Conservation (phyloP, 164 flowering plant genomes). For the Nelumbo lutea region DNA sequence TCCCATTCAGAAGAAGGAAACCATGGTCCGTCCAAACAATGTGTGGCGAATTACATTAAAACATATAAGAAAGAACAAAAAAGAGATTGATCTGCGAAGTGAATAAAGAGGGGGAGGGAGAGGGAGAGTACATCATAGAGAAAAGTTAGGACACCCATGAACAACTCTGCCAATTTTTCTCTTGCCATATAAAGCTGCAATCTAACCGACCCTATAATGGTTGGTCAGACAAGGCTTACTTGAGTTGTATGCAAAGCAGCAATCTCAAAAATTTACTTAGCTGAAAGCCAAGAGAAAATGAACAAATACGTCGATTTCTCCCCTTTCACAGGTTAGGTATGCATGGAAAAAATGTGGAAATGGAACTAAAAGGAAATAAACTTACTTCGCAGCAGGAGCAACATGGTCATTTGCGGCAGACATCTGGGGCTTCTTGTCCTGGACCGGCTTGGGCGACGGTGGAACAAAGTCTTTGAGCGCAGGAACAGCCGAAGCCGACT, state of each 20-base stretch:
- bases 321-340: too few relatives aligned
- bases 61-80: not conserved
- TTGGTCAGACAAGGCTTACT: too few relatives aligned
- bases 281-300: too few relatives aligned
- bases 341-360: too few relatives aligned
- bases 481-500: constrained; percentile 13
- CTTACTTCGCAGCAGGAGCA: constrained; percentile 61
- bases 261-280: too few relatives aligned
- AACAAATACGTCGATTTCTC: too few relatives aligned
- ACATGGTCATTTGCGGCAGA: constrained; percentile 36
- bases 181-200: too few relatives aligned
- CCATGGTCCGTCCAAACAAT: not conserved
- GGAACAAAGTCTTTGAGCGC: constrained; percentile 29
- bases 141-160: too few relatives aligned
- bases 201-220: too few relatives aligned
- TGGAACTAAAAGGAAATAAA: not conserved
- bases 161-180: too few relatives aligned
- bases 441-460: constrained; percentile 26
- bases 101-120: not conserved
- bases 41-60: not conserved
- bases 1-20: not conserved
- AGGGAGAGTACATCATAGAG: too few relatives aligned
- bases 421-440: constrained; percentile 50
- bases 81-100: not conserved
- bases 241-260: too few relatives aligned